Conservation (phyloP, 192 early-diverging fungal genomes). For the Rhizoclosmatium globosum region DNA sequence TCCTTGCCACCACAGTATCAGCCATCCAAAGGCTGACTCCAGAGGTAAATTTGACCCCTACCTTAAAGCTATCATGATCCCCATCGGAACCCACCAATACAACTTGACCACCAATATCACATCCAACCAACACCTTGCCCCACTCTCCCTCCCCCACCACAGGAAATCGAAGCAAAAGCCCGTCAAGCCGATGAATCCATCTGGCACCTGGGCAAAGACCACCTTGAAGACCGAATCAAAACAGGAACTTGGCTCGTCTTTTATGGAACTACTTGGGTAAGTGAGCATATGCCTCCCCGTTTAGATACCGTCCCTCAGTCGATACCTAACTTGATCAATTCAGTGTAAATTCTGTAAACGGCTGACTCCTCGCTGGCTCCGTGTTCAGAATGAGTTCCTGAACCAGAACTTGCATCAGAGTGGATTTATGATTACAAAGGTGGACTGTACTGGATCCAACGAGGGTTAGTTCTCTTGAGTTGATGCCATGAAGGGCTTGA, state of each 20-base stretch:
- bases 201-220: constrained; percentile 31
- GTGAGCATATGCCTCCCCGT: neutral
- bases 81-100: neutral
- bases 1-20: constrained; percentile 1
- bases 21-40: constrained; percentile 26
- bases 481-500: neutral
- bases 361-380: constrained; percentile 18
- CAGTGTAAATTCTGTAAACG: constrained; percentile 35
- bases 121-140: neutral
- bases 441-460: constrained; percentile 34
- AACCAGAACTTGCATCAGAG: constrained; percentile 19
- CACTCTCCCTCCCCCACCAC: neutral
- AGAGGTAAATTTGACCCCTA: neutral
- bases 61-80: neutral
- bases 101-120: neutral
- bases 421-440: constrained; percentile 33
- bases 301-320: neutral
- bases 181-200: constrained; percentile 26
- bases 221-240: constrained; percentile 26
- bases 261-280: constrained; percentile 29
- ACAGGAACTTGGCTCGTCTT: constrained; percentile 34
- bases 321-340: neutral
- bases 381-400: constrained; percentile 28
- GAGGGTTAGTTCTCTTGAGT: neutral
- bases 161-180: constrained; percentile 35